Conservation (phyloP, 768 basidiomycete species). For the Calocybe gangraenosa region DNA sequence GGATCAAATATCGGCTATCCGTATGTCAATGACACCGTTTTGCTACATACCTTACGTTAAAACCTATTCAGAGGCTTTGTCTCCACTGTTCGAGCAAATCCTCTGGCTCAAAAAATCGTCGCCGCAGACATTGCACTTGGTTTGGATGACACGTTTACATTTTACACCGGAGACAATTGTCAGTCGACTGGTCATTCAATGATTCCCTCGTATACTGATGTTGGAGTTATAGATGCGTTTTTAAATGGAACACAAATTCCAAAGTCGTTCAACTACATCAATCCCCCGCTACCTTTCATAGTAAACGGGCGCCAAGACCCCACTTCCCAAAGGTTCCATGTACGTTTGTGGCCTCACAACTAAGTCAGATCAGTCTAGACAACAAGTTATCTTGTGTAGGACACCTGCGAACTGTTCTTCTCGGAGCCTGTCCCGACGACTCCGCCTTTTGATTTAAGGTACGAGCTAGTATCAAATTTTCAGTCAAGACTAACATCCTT, state of each 20-base stretch:
- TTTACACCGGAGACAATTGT: conserved; percentile 55
- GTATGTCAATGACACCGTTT: conserved; percentile 27
- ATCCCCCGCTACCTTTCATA: conserved; percentile 33
- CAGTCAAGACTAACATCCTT: background rate
- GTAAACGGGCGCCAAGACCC: conserved; percentile 42
- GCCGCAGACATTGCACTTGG: conserved; percentile 45
- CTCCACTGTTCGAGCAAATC: conserved; percentile 48
- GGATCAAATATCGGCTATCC: conserved; percentile 46
- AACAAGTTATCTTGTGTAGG: conserved; percentile 25
- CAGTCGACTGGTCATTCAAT: no score
- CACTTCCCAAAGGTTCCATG: conserved; percentile 47
- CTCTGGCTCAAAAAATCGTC: conserved; percentile 57
- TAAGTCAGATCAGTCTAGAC: no score
- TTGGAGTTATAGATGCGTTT: conserved; percentile 43
- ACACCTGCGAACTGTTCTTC: conserved; percentile 38
- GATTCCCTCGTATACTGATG: no score
- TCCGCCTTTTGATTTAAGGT: conserved; percentile 46
- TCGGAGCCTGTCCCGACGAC: conserved; percentile 34
- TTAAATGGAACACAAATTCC: conserved; percentile 40
- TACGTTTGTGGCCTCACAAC: conserved; percentile 22
- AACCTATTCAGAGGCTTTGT: conserved; percentile 44
- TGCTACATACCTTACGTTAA: background rate
- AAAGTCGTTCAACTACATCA: conserved; percentile 38
- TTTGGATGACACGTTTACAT: conserved; percentile 28
- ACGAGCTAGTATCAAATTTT: conserved; percentile 3